Evolutionary conservation across 2,329 filamentous ascomycete genomes (phyloP), one percentile per base, ranked within the genome.

Genomic region (Venturiaceae sp.): DNA sequence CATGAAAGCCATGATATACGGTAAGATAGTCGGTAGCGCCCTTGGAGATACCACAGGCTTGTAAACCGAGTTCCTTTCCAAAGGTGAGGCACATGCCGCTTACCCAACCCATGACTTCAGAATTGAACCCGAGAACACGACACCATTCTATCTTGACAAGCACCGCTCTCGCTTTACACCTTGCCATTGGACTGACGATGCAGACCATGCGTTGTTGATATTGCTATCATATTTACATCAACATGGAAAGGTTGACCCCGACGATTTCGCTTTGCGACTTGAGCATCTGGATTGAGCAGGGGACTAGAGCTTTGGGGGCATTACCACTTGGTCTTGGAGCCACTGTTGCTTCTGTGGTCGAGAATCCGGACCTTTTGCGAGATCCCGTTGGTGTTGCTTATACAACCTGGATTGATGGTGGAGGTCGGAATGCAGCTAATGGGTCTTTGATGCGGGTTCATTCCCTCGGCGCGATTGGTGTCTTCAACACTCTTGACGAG

Each of bases 11-110:
- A 73, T 71, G 60, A 70, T 79, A 44, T 66, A 73, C 30, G 79
- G 78, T 50, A 71, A 71, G 50, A 68, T 81, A 30, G 65, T 81
- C 57, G 80, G 77, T 26, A 79, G 77, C 21, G 78, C 79, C 3
- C 68, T 82, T 8, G 80, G 80, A 28, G 79, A 82, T 63, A 75
- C n/a, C 78, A 77, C 81, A 59, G 79, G 79, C 2, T 64, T 82
- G 7, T 82, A 81, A 64, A 82, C 80, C 7, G 78, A 81, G 60
- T 81, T 80, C 60, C 66, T 80, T 28, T 71, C 75, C 1, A 70
- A 70, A 44, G 55, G 67, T 2, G 57, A 68, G 19, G 70, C 74
- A 3, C 61, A 62, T 23, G 62, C 60, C 5, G 62, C 70, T 28
- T 80, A 80, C 55, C 69, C 71, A 1, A 39, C 36, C 36, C 36